Evolutionary conservation across 192 early-diverging fungal genomes (phyloP).

Genomic region (Rhizophagus sp.): DNA sequence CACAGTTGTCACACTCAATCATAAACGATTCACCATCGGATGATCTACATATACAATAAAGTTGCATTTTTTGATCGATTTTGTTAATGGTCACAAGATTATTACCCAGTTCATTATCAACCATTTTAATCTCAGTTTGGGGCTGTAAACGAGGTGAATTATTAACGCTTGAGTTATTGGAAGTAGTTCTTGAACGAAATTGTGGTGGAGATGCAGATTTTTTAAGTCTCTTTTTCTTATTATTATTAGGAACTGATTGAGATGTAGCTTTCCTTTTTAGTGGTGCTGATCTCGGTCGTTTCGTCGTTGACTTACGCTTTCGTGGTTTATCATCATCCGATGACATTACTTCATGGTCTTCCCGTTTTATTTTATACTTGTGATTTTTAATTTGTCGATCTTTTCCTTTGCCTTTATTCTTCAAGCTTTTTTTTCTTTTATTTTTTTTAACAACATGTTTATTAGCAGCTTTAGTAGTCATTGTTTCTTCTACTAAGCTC

Average conservation of each 20-base stretch:
- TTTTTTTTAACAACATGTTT: background rate
- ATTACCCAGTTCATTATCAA: background rate
- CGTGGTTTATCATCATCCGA: background rate
- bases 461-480: background rate
- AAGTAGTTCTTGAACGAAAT: background rate
- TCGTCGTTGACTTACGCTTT: background rate
- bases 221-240: background rate
- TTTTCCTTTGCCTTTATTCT: background rate
- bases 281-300: background rate
- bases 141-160: conserved; percentile 1
- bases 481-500: background rate
- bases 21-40: conserved; percentile 59
- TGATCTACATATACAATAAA: conserved; percentile 66
- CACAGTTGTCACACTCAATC: conserved; percentile 77
- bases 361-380: background rate
- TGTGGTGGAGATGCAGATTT: background rate
- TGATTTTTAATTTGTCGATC: conserved; percentile 4
- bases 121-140: background rate
- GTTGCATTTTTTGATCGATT: conserved; percentile 17
- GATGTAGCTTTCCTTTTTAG: background rate
- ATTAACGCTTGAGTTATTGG: background rate
- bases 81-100: background rate
- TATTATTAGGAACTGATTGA: background rate
- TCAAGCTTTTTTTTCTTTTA: background rate
- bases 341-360: background rate